Conservation (phyloP, 257 asterid species). For the Scutellaria galericulata region DNA sequence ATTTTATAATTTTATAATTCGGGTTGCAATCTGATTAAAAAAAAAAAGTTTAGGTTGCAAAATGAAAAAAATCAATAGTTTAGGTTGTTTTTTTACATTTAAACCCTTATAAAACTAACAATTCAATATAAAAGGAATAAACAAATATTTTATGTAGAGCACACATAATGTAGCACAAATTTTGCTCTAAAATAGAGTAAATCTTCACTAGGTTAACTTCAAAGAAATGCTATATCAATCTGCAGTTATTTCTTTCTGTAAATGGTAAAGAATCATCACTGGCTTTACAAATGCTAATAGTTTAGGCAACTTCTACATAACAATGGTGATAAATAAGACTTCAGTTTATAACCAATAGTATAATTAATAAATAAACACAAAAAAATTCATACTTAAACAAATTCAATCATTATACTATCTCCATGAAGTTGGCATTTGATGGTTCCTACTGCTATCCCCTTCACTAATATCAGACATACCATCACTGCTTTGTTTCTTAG, state of each 20-base stretch:
- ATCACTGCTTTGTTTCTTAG: constrained; percentile 47
- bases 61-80: too few species aligned
- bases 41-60: too few species aligned
- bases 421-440: constrained; percentile 44
- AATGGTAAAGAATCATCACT: constrained; percentile 39
- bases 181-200: too few species aligned
- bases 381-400: not conserved
- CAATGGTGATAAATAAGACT: constrained; percentile 36
- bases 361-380: constrained; percentile 18
- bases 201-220: not conserved
- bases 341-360: constrained; percentile 22
- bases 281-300: constrained; percentile 38
- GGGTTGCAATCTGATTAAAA: too few species aligned
- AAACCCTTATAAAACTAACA: too few species aligned
- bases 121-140: too few species aligned
- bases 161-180: too few species aligned
- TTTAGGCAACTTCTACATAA: constrained; percentile 30
- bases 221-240: constrained; percentile 22
- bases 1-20: too few species aligned
- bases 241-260: constrained; percentile 31
- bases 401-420: constrained; percentile 43
- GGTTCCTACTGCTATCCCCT: constrained; percentile 60
- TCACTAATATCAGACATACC: constrained; percentile 56
- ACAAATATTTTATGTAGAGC: too few species aligned
- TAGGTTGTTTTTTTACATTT: too few species aligned